Evolutionary conservation across 106 monocot genomes (phyloP).

Genomic region (Dioscorea dumetorum): DNA sequence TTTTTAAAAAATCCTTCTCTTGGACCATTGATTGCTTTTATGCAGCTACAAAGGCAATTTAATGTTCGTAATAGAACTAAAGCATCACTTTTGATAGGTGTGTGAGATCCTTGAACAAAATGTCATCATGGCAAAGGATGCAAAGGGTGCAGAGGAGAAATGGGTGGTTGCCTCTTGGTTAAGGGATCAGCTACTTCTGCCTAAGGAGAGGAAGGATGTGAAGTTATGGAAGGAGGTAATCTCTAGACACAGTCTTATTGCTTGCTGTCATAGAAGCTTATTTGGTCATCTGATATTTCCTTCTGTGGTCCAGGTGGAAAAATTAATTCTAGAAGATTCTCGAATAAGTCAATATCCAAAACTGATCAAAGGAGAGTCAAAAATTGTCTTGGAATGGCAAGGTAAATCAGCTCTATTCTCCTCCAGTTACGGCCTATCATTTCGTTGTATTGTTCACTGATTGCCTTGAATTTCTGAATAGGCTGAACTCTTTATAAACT

Average conservation of each 20-base stretch:
- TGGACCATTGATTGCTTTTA: no score
- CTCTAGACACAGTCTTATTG: not conserved
- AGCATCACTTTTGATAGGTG: constrained; percentile 26
- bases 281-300: not conserved
- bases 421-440: not conserved
- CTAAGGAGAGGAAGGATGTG: constrained; percentile 61
- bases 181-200: constrained; percentile 77
- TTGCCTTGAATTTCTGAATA: not conserved
- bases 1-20: no score
- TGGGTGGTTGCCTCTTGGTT: constrained; percentile 93
- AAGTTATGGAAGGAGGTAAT: constrained; percentile 89
- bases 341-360: constrained; percentile 93
- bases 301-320: constrained; percentile 54
- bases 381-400: constrained; percentile 94
- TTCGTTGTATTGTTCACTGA: not conserved
- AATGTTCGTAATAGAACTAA: no score
- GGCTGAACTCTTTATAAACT: not conserved
- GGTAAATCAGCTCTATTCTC: constrained; percentile 11
- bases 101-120: constrained; percentile 93
- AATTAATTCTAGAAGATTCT: constrained; percentile 81
- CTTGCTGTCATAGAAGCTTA: no score
- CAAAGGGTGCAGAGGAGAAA: constrained; percentile 29
- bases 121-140: constrained; percentile 24
- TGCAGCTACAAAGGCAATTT: no score
- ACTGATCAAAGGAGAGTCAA: constrained; percentile 85